Conservation (phyloP, 805 yeast genomes). For the Komagataella pseudopastoris region DNA sequence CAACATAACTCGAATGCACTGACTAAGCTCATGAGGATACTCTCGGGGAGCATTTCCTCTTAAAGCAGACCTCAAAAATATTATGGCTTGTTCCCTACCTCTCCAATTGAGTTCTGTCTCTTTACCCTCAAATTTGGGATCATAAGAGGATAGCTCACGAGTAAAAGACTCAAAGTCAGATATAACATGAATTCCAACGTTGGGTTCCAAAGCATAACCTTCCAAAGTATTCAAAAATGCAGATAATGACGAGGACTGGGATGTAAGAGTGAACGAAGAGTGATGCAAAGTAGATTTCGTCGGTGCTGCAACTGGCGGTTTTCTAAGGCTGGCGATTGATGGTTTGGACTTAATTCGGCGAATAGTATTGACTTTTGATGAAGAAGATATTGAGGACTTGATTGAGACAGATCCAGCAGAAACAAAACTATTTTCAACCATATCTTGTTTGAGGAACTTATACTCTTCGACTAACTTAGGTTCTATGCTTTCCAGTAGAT, state of each 20-base stretch:
- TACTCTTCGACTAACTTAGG: slow-evolving; percentile 10
- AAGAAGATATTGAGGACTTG: neutral
- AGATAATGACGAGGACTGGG: neutral
- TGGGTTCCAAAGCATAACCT: neutral
- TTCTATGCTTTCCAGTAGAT: slow-evolving; percentile 18
- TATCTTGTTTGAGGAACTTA: slow-evolving; percentile 1
- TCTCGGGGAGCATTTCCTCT: slow-evolving; percentile 39
- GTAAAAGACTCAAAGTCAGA: slow-evolving; percentile 14
- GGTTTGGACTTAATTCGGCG: slow-evolving; percentile 5
- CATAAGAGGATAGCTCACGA: slow-evolving; percentile 15
- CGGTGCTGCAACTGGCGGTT: slow-evolving; percentile 1
- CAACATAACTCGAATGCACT: slow-evolving; percentile 24
- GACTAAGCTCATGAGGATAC: slow-evolving; percentile 17
- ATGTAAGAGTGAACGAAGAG: neutral
- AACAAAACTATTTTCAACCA: slow-evolving; percentile 7
- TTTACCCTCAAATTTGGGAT: slow-evolving; percentile 39
- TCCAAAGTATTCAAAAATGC: neutral
- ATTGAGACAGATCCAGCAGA: slow-evolving; percentile 16
- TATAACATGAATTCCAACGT: slow-evolving; percentile 3
- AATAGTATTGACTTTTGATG: slow-evolving; percentile 4
- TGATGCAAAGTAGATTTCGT: slow-evolving; percentile 1
- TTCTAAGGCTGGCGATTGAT: slow-evolving; percentile 1
- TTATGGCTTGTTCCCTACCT: slow-evolving; percentile 47
- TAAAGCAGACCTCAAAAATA: slow-evolving; percentile 42
- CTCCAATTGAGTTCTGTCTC: slow-evolving; percentile 90